A percentile compares a stretch with the other conserved stretches of the same genome.
phyloP scores from a whole-genome alignment of 345 rosid genomes.

The Anastatica hierochuntica region DNA sequence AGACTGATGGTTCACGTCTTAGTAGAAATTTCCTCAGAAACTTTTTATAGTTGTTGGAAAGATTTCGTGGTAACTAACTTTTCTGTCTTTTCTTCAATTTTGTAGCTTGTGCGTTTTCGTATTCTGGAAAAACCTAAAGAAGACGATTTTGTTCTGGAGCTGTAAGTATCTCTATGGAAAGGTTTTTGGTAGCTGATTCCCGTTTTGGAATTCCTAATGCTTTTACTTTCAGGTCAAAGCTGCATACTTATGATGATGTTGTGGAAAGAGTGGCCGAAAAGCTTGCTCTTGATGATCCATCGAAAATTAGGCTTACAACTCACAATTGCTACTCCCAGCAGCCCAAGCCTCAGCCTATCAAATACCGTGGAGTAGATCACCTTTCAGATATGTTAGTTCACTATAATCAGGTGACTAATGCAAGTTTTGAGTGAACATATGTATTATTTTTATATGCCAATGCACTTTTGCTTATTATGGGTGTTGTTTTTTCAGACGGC shows the following conservation, averaged over 20 bases:
- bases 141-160: constrained; percentile 74
- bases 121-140: constrained; percentile 82
- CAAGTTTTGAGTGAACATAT: not conserved
- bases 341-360: constrained; percentile 93
- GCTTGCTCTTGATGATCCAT: constrained; percentile 80
- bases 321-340: constrained; percentile 99
- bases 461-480: constrained; percentile 8
- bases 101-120: constrained; percentile 79
- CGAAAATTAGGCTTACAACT: constrained; percentile 85
- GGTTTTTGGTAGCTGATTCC: not conserved
- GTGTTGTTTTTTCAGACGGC: constrained; percentile 51
- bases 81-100: constrained; percentile 8
- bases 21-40: not conserved
- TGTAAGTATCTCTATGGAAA: constrained; percentile 47
- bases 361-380: constrained; percentile 82
- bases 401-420: constrained; percentile 66
- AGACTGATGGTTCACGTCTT: not conserved
- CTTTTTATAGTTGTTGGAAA: not conserved
- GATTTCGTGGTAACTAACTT: constrained; percentile 7
- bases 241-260: constrained; percentile 77
- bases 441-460: not conserved
- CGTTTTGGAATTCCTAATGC: constrained; percentile 12
- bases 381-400: constrained; percentile 88
- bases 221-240: constrained; percentile 64
- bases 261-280: constrained; percentile 76